phyloP scores from a whole-genome alignment of 2,329 filamentous ascomycete species.

The Chaetomium globosum region DNA sequence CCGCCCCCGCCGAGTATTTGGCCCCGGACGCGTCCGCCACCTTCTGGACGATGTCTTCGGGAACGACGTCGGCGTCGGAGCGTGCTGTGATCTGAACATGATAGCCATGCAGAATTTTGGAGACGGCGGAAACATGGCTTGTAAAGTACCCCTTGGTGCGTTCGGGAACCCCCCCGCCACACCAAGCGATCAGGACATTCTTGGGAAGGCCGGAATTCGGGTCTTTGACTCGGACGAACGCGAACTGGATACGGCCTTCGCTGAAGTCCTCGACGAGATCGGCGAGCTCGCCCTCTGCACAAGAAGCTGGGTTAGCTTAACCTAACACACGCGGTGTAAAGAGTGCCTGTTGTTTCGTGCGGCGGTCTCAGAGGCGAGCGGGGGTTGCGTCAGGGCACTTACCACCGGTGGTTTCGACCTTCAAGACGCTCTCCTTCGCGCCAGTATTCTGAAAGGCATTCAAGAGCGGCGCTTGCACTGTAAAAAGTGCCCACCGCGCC shows the following conservation, averaged over 20 bases:
- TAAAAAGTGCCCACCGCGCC: constrained; percentile 91
- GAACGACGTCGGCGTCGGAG: constrained; percentile 83
- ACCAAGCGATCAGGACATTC: constrained; percentile 92
- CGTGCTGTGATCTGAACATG: constrained; percentile 97
- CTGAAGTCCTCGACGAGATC: constrained; percentile 95
- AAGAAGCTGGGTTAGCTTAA: constrained; percentile 18
- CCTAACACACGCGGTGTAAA: background rate
- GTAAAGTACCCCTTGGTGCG: constrained; percentile 98
- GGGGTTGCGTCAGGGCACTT: constrained; percentile 35
- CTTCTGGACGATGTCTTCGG: constrained; percentile 87
- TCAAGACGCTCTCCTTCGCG: constrained; percentile 89
- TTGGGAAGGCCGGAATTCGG: constrained; percentile 88
- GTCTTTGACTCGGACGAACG: constrained; percentile 94
- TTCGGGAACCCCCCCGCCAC: constrained; percentile 96
- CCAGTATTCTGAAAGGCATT: constrained; percentile 89
- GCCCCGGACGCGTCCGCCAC: constrained; percentile 91
- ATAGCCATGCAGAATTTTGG: constrained; percentile 93
- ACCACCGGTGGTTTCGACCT: constrained; percentile 92
- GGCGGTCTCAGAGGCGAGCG: background rate
- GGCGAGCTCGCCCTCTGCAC: constrained; percentile 82
- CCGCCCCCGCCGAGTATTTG: constrained; percentile 79
- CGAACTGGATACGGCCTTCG: constrained; percentile 95
- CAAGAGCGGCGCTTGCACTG: constrained; percentile 85
- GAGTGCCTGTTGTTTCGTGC: background rate
- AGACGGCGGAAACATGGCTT: constrained; percentile 84